Percentiles rank a stretch among this genome's conserved stretches.
Conservation (phyloP, 2,329 filamentous ascomycete species). For the Aspergillus udagawae region DNA sequence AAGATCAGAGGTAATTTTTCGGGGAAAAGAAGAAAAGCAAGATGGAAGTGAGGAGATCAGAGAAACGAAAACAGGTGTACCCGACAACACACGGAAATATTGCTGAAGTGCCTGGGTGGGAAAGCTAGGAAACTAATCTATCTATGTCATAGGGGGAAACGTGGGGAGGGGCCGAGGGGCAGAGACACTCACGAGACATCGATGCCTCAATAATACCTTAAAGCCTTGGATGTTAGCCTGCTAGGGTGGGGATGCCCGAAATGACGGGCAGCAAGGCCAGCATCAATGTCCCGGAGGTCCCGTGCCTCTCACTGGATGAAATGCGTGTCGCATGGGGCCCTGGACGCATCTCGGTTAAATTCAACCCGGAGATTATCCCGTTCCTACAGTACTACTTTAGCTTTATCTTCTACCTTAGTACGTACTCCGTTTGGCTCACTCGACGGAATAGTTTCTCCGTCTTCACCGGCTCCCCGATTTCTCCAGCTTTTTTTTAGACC, state of each 20-base stretch:
- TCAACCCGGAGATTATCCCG: background rate
- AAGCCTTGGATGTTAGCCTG: background rate
- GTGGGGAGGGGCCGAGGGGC: background rate
- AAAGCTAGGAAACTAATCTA: background rate
- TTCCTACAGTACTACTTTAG: too few species aligned
- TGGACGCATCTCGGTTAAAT: background rate
- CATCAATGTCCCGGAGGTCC: background rate
- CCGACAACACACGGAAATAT: background rate
- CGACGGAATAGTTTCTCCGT: too few species aligned
- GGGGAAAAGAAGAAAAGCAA: background rate
- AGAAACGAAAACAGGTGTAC: background rate
- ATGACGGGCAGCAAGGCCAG: background rate
- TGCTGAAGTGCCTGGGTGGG: background rate
- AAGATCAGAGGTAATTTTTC: background rate
- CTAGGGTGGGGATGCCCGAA: background rate
- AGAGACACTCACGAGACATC: background rate
- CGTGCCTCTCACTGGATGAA: background rate
- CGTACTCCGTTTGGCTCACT: too few species aligned
- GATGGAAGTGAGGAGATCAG: slow-evolving; percentile 1
- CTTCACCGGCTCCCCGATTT: background rate
- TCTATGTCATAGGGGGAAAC: background rate
- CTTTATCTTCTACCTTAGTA: background rate
- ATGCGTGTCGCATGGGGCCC: background rate
- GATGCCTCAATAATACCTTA: background rate
- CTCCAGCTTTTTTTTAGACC: background rate